Percentiles rank a stretch among this genome's conserved stretches.
phyloP scores from a whole-genome alignment of 352 stramenopile species.

The Phytopythium oedochilum region DNA sequence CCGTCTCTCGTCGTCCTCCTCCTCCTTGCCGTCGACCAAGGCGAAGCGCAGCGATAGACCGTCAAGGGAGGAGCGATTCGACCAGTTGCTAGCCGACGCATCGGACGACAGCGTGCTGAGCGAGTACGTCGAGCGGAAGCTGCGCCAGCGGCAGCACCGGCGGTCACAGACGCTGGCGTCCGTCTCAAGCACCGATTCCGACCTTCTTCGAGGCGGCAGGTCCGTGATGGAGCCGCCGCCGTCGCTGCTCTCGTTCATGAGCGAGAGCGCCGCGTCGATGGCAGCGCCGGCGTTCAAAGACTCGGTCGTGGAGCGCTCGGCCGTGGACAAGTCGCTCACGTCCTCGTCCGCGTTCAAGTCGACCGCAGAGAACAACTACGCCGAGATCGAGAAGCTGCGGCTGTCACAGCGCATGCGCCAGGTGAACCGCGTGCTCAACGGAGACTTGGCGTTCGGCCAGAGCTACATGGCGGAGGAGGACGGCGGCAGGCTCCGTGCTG shows the following conservation, averaged over 20 bases:
- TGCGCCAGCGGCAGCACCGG: slow-evolving; percentile 29
- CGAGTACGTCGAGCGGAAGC: slow-evolving; percentile 65
- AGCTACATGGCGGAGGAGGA: slow-evolving; percentile 37
- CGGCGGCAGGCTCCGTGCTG: too few species aligned
- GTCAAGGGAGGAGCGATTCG: slow-evolving; percentile 19
- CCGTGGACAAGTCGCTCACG: not conserved
- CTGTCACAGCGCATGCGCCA: slow-evolving; percentile 63
- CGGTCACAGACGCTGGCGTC: not conserved
- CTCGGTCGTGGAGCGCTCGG: slow-evolving; percentile 23
- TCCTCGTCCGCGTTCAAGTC: slow-evolving; percentile 13
- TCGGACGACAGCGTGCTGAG: slow-evolving; percentile 49
- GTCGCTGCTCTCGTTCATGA: slow-evolving; percentile 29
- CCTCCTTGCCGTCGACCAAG: slow-evolving; percentile 1
- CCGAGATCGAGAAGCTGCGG: slow-evolving; percentile 55
- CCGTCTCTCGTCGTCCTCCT: slow-evolving; percentile 6
- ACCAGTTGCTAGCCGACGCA: slow-evolving; percentile 40
- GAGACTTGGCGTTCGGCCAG: slow-evolving; percentile 39
- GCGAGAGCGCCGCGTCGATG: slow-evolving; percentile 14
- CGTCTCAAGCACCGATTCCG: not conserved
- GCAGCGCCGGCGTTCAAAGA: slow-evolving; percentile 13
- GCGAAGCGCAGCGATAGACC: not conserved
- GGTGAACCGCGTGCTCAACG: slow-evolving; percentile 67
- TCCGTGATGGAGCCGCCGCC: slow-evolving; percentile 33
- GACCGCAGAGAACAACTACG: slow-evolving; percentile 42
- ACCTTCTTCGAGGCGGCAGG: not conserved